Evolutionary conservation across 2,329 filamentous ascomycete species (phyloP).

Genomic region (Pseudocercospora fijiensis): DNA sequence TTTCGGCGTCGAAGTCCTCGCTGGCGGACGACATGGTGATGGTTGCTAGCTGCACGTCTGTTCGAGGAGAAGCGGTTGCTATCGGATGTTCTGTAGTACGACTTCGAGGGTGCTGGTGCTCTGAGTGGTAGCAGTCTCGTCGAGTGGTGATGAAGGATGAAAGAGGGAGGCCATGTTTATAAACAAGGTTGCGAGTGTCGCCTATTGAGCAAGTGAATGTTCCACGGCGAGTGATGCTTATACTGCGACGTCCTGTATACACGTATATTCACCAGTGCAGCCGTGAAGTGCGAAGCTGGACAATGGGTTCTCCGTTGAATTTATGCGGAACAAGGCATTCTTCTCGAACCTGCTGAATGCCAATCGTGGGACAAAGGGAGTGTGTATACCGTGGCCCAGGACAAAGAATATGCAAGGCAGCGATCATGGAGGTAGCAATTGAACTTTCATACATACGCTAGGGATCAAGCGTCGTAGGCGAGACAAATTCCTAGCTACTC

Average conservation of each 20-base stretch:
- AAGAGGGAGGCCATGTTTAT: not conserved
- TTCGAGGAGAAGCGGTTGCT: not conserved
- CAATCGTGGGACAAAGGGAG: not conserved
- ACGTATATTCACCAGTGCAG: not conserved
- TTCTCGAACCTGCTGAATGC: not conserved
- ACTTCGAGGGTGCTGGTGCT: too few relatives aligned
- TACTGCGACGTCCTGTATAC: not conserved
- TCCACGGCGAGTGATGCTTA: not conserved
- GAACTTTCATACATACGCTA: not conserved
- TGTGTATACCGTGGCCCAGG: not conserved
- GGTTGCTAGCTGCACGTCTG: not conserved
- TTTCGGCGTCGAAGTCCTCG: not conserved
- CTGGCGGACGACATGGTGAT: not conserved
- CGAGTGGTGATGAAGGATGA: too few relatives aligned
- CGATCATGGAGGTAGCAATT: not conserved
- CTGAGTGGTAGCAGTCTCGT: too few relatives aligned
- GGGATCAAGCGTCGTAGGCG: not conserved
- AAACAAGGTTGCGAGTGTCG: not conserved
- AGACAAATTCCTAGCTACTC: slow-evolving; percentile 11
- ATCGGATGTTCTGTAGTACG: too few relatives aligned
- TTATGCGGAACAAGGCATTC: not conserved
- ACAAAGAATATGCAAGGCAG: not conserved
- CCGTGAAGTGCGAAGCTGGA: not conserved
- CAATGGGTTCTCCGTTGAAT: too few relatives aligned
- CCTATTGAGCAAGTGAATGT: not conserved